Base-by-base conservation (phyloP, 345 rosid genomes). In the Bruguiera parviflora region DNA sequence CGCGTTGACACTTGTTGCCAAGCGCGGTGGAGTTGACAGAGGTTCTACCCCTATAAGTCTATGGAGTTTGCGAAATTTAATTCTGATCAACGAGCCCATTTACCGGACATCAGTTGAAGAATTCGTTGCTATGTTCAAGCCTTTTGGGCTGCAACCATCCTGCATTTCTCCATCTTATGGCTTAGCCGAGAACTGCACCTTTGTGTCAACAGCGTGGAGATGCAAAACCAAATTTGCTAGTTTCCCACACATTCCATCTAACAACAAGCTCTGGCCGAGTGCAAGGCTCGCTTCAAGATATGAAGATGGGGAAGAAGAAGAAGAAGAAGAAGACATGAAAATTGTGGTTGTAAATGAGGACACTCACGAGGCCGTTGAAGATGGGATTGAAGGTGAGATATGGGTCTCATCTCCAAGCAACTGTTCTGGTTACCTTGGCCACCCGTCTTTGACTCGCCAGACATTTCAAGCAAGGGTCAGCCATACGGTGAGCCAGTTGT, bases 401-500 rank as follows among this genome's bases (percentile, higher is more conserved):
- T 88, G 93, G 88, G 78, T 88, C 7, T 80, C 93, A 18, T 86
- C 93, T 49, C 86, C 93, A 0, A 88, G 90, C 81, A 88, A 86
- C 24, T 84, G 79, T 16, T 78, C 83, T 13, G 88, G 87, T 55
- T 86, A 84, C 71, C 81, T 88, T 1, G 75, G 75, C 73, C 84
- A 88, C 59, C 93, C 87, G 32, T 79, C 77, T 39, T n/a, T 81
- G 25, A 81, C 84, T 8, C 71, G 83, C 9, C 79, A 84, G 51
- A 68, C 63, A 55, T 86, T 86, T 57, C 78, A 81, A n/a, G 86
- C 76, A 0, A 80, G 85, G 56, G 77, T 78, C 1, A 71, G 62
- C 25, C 67, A 77, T 69, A 77, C 28, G 53, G 49, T 69, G 3
- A 57, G 77, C 67, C 52, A 46, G 19, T 68, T 77, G 58, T 86